A percentile compares a stretch with the other conserved stretches of the same genome.
Conservation (phyloP, 208 protist species). For the Crithidia bombi region DNA sequence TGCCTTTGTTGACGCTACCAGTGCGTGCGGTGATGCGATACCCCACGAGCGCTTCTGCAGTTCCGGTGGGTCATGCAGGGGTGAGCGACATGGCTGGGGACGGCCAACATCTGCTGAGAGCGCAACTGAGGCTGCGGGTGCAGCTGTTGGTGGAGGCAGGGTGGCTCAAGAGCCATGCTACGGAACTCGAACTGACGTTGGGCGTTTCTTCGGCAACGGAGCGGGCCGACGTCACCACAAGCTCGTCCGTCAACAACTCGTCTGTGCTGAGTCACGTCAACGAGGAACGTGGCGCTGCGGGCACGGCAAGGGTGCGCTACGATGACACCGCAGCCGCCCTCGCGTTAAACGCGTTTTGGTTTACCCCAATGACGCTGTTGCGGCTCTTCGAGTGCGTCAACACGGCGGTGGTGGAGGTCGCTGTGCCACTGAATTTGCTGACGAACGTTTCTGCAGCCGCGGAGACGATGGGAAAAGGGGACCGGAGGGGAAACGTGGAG, state of each 20-base stretch:
- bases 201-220: slow-evolving; percentile 21
- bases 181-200: slow-evolving; percentile 5
- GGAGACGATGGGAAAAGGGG: background rate
- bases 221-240: too few relatives aligned
- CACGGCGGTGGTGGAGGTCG: slow-evolving; percentile 10
- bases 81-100: background rate
- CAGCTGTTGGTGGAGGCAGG: slow-evolving; percentile 18
- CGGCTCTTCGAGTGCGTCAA: slow-evolving; percentile 26
- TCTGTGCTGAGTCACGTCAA: background rate
- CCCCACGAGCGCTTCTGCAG: background rate
- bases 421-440: slow-evolving; percentile 24
- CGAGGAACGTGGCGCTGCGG: background rate
- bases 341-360: slow-evolving; percentile 23
- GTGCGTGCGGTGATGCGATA: background rate
- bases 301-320: background rate
- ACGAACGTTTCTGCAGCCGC: background rate
- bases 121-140: slow-evolving; percentile 9
- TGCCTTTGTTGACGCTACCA: slow-evolving; percentile 24
- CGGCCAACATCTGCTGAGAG: background rate
- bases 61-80: too few relatives aligned
- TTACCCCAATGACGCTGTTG: slow-evolving; percentile 26
- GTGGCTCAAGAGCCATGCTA: slow-evolving; percentile 21
- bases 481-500: background rate
- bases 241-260: too few relatives aligned
- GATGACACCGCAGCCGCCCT: slow-evolving; percentile 11